Conservation (phyloP, 768 basidiomycete species). For the Cystofilobasidium macerans region DNA sequence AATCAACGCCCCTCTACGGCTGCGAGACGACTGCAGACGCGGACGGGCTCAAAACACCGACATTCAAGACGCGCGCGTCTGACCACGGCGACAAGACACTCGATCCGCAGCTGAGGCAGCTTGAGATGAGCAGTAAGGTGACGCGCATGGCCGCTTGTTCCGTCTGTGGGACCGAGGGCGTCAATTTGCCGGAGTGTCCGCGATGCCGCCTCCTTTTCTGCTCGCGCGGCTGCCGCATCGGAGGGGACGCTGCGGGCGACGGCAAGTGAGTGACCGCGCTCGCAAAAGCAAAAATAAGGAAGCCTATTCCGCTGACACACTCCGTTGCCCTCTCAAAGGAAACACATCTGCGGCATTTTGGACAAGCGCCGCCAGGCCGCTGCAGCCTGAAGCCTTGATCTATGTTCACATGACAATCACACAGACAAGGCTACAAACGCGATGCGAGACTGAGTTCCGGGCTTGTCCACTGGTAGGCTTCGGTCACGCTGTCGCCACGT, state of each 20-base stretch:
- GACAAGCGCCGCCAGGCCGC: neutral
- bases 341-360: conserved; percentile 19
- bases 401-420: too few relatives aligned
- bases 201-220: conserved; percentile 18
- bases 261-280: conserved; percentile 14
- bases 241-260: conserved; percentile 17
- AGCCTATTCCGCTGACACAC: neutral
- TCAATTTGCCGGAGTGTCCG: conserved; percentile 24
- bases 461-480: too few relatives aligned
- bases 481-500: too few relatives aligned
- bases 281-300: too few relatives aligned
- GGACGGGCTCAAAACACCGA: neutral
- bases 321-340: conserved; percentile 7
- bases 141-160: conserved; percentile 9
- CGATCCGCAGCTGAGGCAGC: conserved; percentile 24
- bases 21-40: neutral
- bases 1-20: neutral
- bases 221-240: conserved; percentile 18
- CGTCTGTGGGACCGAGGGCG: conserved; percentile 21
- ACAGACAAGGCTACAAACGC: too few relatives aligned
- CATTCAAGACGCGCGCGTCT: conserved; percentile 7
- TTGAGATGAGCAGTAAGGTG: conserved; percentile 23
- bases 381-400: too few relatives aligned
- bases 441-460: too few relatives aligned
- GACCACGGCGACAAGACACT: conserved; percentile 22